Evolutionary conservation across 1,284 basidiomycete genomes (phyloP), one percentile per base, ranked within the genome.

Genomic region (Moesziomyces antarcticus): DNA sequence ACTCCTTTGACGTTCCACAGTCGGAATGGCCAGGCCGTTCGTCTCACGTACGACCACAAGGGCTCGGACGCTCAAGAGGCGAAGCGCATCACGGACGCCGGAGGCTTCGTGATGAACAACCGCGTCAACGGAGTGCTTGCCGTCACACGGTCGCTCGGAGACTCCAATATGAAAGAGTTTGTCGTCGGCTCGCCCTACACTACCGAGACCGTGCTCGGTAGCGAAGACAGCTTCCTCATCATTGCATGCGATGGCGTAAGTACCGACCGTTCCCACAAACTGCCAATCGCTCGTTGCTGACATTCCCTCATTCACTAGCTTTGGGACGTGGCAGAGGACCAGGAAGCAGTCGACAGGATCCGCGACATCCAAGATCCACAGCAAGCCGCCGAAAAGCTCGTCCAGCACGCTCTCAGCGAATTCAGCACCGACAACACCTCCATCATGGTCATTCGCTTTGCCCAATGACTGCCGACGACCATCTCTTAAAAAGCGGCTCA

Each of bases 141-240:
- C 10, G 97, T 99, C 20, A 99, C 97, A 18, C 88, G 97, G 51
- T 96, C 94, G 75, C 87, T 99, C 45, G 97, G 97, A 48, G 97
- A 99, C 84, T 92, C 93, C 0, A 93, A 94, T 8, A 99, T 99
- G 96, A 99, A 99, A 85, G 96, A 99, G 81, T 99, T 97, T 83
- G 96, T 99, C 9, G 96, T 99, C 45, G 97, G 97, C 1, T 89
- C 93, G 40, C 97, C 97, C 11, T 99, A 97, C 85, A 99, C 97
- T 16, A 99, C 97, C 18, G 94, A 98, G 85, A 98, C 96, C 7
- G 90, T 91, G 68, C 86, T 99, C 20, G 91, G 90, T 56, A 90
- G 92, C 13, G 91, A 93, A 11, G 97, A 99, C 84, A 93, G 97
- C 83, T 95, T 96, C 85, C 84, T 99, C 59, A 94, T 99, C 72